Base-by-base conservation (phyloP, 1,139 yeast species). In the Hyphopichia fennica region DNA sequence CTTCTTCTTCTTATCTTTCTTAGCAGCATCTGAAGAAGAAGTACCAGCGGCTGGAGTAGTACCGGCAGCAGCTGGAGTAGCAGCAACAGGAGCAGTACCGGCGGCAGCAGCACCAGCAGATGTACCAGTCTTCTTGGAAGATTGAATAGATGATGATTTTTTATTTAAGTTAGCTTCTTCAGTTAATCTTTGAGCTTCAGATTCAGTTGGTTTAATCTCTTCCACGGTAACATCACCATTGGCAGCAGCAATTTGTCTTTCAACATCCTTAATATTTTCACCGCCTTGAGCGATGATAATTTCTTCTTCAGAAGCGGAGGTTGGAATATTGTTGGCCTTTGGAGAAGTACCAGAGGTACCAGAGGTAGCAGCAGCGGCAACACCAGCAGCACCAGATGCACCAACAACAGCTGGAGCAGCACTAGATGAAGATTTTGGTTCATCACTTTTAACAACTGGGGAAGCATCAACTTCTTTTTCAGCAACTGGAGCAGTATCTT, bases 121-220 rank as follows among this genome's bases (percentile, higher is more conserved):
- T 23, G 36, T 42, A 14, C 37, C 39, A 32, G 37, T 35, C 19
- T 41, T 39, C 19, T 41, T 41, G 33, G 42, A 19, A 19, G 45
- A 30, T 45, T 23, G 51, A 42, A 41, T 42, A 40, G 38, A 48
- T 38, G 25, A 45, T 41, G 25, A 43, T 37, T 25, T 46, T 45
- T n/a, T 43, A 36, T 46, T 40, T 9, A 56, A 49, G 19, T 63
- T 54, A 34, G 73, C 75, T 50, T 69, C 67, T 44, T 58, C 56
- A 33, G 68, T 60, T 38, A 67, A 62, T 52, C 62, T 60, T 38
- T 57, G 63, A 35, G 62, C 63, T 55, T 69, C 72, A 20, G 69
- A 61, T 46, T 59, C 64, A 28, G 75, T 65, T 18, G 77, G 77
- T 53, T 68, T 56, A 50, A 71, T 67, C 55, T 72, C 76, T 56